Percentiles rank a stretch among this genome's conserved stretches.
Conservation (phyloP, 345 rosid species). For the Erysimum cheiranthoides region DNA sequence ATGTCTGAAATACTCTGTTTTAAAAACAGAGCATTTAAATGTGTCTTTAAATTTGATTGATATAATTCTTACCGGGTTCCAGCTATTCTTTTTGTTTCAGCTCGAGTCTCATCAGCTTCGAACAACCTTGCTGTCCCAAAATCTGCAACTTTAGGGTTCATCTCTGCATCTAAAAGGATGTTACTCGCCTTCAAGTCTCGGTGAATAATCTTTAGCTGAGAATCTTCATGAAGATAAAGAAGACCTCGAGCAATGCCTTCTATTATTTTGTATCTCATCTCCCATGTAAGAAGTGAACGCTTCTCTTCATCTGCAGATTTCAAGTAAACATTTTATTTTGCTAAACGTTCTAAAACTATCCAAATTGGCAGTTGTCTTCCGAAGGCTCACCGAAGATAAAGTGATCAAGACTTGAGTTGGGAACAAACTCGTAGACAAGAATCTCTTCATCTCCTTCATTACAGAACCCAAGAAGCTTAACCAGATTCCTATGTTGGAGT, state of each 20-base stretch:
- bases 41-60: neutral
- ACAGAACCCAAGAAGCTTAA: conserved; percentile 59
- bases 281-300: conserved; percentile 36
- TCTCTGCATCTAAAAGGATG: conserved; percentile 40
- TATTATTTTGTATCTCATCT: conserved; percentile 27
- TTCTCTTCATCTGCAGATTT: conserved; percentile 32
- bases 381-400: conserved; percentile 49
- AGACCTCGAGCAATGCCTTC: conserved; percentile 47
- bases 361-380: neutral
- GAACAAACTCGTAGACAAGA: conserved; percentile 59
- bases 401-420: conserved; percentile 53
- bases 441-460: conserved; percentile 49
- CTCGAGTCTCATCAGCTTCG: conserved; percentile 36
- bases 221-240: conserved; percentile 46
- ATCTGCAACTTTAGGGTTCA: conserved; percentile 47
- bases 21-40: neutral
- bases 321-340: neutral
- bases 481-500: conserved; percentile 61
- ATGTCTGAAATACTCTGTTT: neutral
- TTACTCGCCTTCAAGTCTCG: conserved; percentile 42
- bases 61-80: conserved; percentile 46
- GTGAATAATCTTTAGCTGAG: conserved; percentile 40
- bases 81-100: conserved; percentile 36
- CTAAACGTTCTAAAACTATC: neutral
- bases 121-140: conserved; percentile 50